Conservation (phyloP, 352 stramenopile species). For the Globisporangium acanthophoron region DNA sequence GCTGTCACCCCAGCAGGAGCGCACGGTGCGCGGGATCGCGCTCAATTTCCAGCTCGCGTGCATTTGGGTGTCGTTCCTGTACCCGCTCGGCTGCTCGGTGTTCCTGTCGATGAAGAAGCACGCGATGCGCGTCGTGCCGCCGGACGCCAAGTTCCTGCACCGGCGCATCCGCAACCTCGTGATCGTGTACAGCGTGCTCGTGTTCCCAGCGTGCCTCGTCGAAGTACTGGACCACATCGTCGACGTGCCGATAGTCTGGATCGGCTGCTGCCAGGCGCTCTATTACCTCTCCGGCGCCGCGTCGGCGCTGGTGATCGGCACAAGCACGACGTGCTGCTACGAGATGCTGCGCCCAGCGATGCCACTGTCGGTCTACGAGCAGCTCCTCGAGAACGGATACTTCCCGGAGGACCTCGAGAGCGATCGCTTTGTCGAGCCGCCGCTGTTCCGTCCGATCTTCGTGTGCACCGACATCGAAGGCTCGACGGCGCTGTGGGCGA, state of each 20-base stretch:
- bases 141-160: slow-evolving; percentile 38
- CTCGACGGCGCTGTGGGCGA: slow-evolving; percentile 64
- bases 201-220: slow-evolving; percentile 56
- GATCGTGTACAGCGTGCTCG: slow-evolving; percentile 57
- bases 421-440: slow-evolving; percentile 39
- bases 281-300: slow-evolving; percentile 61
- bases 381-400: slow-evolving; percentile 55
- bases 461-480: slow-evolving; percentile 83
- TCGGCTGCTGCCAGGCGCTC: slow-evolving; percentile 43
- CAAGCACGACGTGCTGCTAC: slow-evolving; percentile 60
- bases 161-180: slow-evolving; percentile 66
- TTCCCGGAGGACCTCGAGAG: slow-evolving; percentile 36
- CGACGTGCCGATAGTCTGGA: slow-evolving; percentile 31
- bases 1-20: slow-evolving; percentile 20
- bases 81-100: slow-evolving; percentile 43
- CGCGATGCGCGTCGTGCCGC: slow-evolving; percentile 31
- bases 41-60: slow-evolving; percentile 42
- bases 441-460: slow-evolving; percentile 51
- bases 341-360: slow-evolving; percentile 54
- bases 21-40: slow-evolving; percentile 24
- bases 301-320: slow-evolving; percentile 53
- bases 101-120: slow-evolving; percentile 46
- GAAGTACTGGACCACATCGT: slow-evolving; percentile 27
- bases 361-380: slow-evolving; percentile 51
- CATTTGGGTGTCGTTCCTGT: slow-evolving; percentile 52